Percentiles rank a stretch among this genome's conserved stretches.
Evolutionary conservation across 257 asterid species (phyloP).

Genomic region (Leonotis leonurus): DNA sequence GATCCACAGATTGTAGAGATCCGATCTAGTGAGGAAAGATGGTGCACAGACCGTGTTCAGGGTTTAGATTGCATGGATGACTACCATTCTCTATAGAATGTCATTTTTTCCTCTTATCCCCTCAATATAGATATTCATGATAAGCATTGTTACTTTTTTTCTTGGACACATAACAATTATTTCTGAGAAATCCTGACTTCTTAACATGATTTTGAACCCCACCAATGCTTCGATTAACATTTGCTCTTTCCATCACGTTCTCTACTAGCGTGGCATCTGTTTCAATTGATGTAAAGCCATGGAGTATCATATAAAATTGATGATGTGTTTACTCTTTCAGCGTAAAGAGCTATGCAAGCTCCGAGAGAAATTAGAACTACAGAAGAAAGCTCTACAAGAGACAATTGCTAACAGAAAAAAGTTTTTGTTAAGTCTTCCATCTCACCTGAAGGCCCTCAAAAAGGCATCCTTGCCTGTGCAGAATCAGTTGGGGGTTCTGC

Average conservation of each 20-base stretch:
- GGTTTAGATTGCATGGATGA: background rate
- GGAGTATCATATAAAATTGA: constrained; percentile 4
- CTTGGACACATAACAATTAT: background rate
- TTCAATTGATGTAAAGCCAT: background rate
- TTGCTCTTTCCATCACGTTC: constrained; percentile 1
- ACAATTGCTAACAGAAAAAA: constrained; percentile 76
- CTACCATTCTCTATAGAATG: background rate
- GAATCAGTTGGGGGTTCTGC: constrained; percentile 74
- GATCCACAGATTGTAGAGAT: background rate
- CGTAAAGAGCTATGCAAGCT: constrained; percentile 88
- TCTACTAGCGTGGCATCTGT: background rate
- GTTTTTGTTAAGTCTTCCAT: constrained; percentile 88
- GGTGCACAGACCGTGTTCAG: background rate
- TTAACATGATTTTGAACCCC: background rate
- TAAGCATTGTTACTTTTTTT: background rate
- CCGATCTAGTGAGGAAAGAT: background rate
- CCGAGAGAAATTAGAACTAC: constrained; percentile 68
- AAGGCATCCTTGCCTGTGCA: constrained; percentile 96
- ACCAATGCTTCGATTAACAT: background rate
- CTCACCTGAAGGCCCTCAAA: constrained; percentile 92
- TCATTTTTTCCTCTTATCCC: background rate
- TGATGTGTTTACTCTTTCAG: constrained; percentile 39
- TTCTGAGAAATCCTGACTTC: background rate
- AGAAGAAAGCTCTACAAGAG: constrained; percentile 81
- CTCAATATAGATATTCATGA: background rate